Base-by-base conservation (phyloP, 2,329 filamentous ascomycete genomes). In the Bipolaris sorokiniana region DNA sequence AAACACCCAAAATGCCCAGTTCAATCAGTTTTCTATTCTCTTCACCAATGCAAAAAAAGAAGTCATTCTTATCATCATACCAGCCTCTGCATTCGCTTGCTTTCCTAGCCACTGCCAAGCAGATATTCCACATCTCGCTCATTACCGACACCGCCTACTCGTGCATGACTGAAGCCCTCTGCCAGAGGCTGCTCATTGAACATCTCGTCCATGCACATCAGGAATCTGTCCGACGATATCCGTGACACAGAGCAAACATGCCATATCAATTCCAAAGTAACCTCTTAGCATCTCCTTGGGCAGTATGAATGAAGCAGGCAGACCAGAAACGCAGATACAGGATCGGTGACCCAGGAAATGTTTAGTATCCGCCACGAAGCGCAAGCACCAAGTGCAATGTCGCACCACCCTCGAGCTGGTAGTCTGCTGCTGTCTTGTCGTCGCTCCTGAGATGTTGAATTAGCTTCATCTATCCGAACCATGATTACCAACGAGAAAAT, bases 371-470 rank as follows among this genome's bases (percentile, higher is more conserved):
- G 54, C 95, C 95, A 75, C 95, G 87, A 59, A 99, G 88, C 41
- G 95, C 96, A 66, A 99, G 88, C 49, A 99, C 95, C 74, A 99
- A 83, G 84, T 99, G 95, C 68, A 99, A 84, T 34, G 94, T 99
- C 61, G 92, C 91, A 56, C 95, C 95, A 53, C 92, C 92, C 77
- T 95, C 90, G 61, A 99, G 90, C 64, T 86, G 87, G 78, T 98
- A 98, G 70, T 98, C 94, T 52, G 84, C 82, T 6, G 95, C 94
- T 10, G 92, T 94, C 80, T 97, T 97, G 71, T 98, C 94, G 76
- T 99, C 95, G 74, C 88, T 87, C 92, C 94, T 98, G 2, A n/a
- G n/a, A 26, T 23, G 11, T 1, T 11, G 3, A 1, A 20, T 68
- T 31, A 68, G 65, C 38, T 16, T 38, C 11, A 15, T 37, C 15